Evolutionary conservation across 768 basidiomycete species (phyloP).

Genomic region (Russula dissimulans): DNA sequence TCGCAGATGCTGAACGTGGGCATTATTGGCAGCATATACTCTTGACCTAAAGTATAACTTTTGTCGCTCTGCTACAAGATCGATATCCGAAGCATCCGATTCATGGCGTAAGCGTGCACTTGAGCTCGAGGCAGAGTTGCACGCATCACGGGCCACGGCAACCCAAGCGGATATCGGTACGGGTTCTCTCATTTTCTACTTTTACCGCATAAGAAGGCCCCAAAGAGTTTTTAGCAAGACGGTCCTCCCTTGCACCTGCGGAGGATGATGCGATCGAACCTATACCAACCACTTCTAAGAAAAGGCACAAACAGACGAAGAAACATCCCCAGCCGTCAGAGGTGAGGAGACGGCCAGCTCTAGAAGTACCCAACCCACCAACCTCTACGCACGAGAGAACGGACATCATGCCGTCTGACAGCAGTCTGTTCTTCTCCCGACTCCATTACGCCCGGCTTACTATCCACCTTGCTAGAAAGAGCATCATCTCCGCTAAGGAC

Average conservation of each 20-base stretch:
- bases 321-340: not conserved
- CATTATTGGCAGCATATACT: not conserved
- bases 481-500: not conserved
- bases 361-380: not conserved
- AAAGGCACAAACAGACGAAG: not conserved
- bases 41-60: constrained; percentile 3
- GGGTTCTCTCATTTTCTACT: not conserved
- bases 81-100: not conserved
- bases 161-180: constrained; percentile 1
- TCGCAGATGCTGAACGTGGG: not conserved
- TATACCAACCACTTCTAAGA: not conserved
- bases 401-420: not conserved
- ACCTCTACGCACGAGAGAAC: not conserved
- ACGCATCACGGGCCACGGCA: not conserved
- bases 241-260: not conserved
- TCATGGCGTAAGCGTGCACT: constrained; percentile 10
- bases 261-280: not conserved
- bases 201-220: not conserved
- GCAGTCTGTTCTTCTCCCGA: not conserved
- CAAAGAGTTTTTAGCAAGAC: not conserved
- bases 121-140: constrained; percentile 7
- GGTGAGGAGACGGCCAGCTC: not conserved
- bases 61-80: not conserved
- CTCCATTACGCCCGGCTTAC: not conserved
- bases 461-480: not conserved